Evolutionary conservation across 1,284 basidiomycete genomes (phyloP), one percentile per base, ranked within the genome.

Genomic region (Phenoliferia sp.): DNA sequence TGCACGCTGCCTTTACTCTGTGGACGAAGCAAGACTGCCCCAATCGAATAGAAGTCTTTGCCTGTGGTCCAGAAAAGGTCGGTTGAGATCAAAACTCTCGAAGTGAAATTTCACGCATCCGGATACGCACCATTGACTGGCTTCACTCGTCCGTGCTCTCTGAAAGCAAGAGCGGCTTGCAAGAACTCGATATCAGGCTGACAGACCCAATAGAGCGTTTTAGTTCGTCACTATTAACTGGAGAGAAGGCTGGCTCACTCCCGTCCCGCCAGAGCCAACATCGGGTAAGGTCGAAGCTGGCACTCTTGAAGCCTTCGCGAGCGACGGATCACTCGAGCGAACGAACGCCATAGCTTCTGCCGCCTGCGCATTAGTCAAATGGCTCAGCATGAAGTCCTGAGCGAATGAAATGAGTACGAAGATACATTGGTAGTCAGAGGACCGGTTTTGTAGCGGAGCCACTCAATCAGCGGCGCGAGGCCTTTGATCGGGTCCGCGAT

Each of bases 381-480:
- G 54, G 69, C 50, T 72, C 62, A 70, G 65, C 56, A 69, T 65
- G 9, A 32, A 50, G 9, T 19, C n/a, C n/a, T n/a, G n/a, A 52
- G 39, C 48, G 7, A 19, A 44, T 44, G 12, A 22, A 22, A 12
- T 44, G 55, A 9, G 16, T 33, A 44, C 34, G 35, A 26, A 12
- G 22, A 70, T 58, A 88, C 87, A 70, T 88, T 89, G n/a, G 76
- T 80, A 0, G 83, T 79, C 22, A 87, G 69, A 1, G 82, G 82
- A 0, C 86, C 86, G 4, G 74, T 82, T 1, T 81, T 78, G 17
- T 70, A 78, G 4, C 83, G 26, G 19, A 78, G 71, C 71, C 87
- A 89, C 70, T 83, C 78, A 0, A 78, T 39, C 3, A 81, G 29
- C 0, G 81, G 81, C 15, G 54, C 29, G 28, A 83, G 28, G 36